Conservation (phyloP, 2,329 filamentous ascomycete species). For the Penicillium rolfsii region DNA sequence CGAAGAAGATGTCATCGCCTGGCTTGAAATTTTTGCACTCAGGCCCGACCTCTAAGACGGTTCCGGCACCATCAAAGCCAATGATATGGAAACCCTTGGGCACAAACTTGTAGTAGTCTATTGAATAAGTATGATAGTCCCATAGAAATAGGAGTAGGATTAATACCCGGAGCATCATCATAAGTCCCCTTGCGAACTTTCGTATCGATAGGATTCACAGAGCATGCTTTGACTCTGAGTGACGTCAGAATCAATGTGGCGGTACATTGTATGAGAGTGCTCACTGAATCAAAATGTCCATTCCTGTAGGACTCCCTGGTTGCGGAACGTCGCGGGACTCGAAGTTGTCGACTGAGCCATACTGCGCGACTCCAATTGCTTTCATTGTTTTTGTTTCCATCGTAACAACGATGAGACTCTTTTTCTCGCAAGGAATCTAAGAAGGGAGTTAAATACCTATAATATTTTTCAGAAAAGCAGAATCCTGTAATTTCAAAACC, state of each 20-base stretch:
- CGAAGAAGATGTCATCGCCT: constrained; percentile 52
- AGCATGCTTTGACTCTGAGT: constrained; percentile 40
- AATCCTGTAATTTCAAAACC: background rate
- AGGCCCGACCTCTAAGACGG: constrained; percentile 41
- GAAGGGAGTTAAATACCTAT: background rate
- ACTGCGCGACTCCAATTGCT: constrained; percentile 22
- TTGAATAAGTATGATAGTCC: background rate
- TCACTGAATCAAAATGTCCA: constrained; percentile 43
- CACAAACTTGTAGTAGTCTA: constrained; percentile 40
- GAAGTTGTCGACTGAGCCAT: constrained; percentile 24
- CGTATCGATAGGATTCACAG: constrained; percentile 47
- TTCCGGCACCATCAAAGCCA: constrained; percentile 51
- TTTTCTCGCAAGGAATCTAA: background rate
- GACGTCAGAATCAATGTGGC: background rate
- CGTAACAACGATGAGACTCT: background rate
- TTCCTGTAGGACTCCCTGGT: constrained; percentile 34
- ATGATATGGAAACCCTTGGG: constrained; percentile 42
- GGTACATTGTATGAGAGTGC: constrained; percentile 1
- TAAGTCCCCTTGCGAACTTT: constrained; percentile 42
- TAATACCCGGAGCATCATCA: constrained; percentile 42
- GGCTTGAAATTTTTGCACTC: constrained; percentile 41
- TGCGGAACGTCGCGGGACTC: constrained; percentile 25
- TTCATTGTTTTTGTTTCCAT: constrained; percentile 13
- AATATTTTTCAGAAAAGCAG: background rate
- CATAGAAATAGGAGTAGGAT: background rate